Base-by-base conservation (phyloP, 2,329 filamentous ascomycete genomes). In the Xylariaceae sp. region DNA sequence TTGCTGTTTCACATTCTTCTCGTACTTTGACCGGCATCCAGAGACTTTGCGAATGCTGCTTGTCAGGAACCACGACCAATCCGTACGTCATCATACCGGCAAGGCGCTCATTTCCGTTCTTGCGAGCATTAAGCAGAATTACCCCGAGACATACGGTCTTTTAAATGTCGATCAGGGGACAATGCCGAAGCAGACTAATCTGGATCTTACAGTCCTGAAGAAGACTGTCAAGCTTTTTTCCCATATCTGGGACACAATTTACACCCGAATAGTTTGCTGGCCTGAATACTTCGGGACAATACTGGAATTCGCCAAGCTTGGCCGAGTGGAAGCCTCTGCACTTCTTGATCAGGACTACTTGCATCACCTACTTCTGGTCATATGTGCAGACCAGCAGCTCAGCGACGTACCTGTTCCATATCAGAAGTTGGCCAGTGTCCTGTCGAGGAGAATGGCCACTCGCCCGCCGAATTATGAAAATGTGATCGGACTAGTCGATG, bases 201-300 rank as follows among this genome's bases (percentile, higher is more conserved):
- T 18, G 7, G 61, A 64, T 2, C 55, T 59, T 28, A 62, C 48
- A 6, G 54, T 71, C 9, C 52, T 76, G 17, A 54, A 61, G 19
- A 57, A 61, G 2, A 61, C 66, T 4, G 61, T 81, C 31, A 52
- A 55, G 15, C 64, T 79, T 17, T 68, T 89, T 37, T 65, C 89
- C 42, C 79, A 87, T 45, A 62, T 68, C 3, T n/a, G n/a, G n/a
- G n/a, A n/a, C n/a, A n/a, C n/a, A n/a, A n/a, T n/a, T n/a, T n/a
- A n/a, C n/a, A n/a, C n/a, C n/a, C 69, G 74, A 34, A 66, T 79
- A 19, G 77, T 81, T 42, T 76, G 85, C 3, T 93, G 87, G 87
- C 78, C 82, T 32, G 86, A 91, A 54, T 83, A 84, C 43, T 91
- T 91, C 57, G 75, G 76, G 11, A 73, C 85, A n/a, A 69, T 90